These are phyloP conservation scores for Pyropia haitanensis DNA, from an alignment of 23 red algal genomes.

Conservation along the genomic window DNA sequence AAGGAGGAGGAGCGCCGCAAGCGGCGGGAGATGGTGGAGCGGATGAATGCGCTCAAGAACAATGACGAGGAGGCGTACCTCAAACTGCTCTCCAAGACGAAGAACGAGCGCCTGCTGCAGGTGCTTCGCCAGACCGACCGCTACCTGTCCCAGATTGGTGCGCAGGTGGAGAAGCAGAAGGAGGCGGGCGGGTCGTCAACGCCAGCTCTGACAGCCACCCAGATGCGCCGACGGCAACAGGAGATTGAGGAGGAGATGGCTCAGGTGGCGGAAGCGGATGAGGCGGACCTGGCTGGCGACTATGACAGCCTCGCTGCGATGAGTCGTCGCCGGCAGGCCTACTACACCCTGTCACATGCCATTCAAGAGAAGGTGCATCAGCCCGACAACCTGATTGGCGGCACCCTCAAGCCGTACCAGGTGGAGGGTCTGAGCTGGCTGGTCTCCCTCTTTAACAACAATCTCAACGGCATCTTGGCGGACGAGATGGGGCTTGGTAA, in stretches of 20 bases:
- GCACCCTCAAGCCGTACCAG: slow-evolving; percentile 88
- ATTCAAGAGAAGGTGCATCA: slow-evolving; percentile 73
- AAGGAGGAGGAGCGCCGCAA: slow-evolving; percentile 59
- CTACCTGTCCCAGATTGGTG: slow-evolving; percentile 82
- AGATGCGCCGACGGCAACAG: neutral
- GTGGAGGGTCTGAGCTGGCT: slow-evolving; percentile 90
- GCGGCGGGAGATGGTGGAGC: slow-evolving; percentile 51
- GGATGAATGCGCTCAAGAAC: slow-evolving; percentile 68
- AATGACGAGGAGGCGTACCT: slow-evolving; percentile 93
- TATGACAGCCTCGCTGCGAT: slow-evolving; percentile 23
- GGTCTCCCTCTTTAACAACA: slow-evolving; percentile 94
- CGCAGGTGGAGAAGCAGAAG: slow-evolving; percentile 49
- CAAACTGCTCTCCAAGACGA: slow-evolving; percentile 80
- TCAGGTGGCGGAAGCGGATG: neutral
- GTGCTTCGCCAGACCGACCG: slow-evolving; percentile 83
- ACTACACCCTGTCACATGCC: slow-evolving; percentile 84
- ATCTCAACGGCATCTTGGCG: slow-evolving; percentile 92
- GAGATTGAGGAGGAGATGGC: slow-evolving; percentile 6
- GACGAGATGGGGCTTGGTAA: slow-evolving; percentile 99
- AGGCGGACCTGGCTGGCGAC: slow-evolving; percentile 11
- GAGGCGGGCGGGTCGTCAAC: too few species aligned
- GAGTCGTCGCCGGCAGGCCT: slow-evolving; percentile 47
- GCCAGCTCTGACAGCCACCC: too few species aligned
- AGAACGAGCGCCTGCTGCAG: slow-evolving; percentile 88
- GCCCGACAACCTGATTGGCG: slow-evolving; percentile 73